Evolutionary conservation across 257 asterid genomes (phyloP).

Genomic region (Plantago major): DNA sequence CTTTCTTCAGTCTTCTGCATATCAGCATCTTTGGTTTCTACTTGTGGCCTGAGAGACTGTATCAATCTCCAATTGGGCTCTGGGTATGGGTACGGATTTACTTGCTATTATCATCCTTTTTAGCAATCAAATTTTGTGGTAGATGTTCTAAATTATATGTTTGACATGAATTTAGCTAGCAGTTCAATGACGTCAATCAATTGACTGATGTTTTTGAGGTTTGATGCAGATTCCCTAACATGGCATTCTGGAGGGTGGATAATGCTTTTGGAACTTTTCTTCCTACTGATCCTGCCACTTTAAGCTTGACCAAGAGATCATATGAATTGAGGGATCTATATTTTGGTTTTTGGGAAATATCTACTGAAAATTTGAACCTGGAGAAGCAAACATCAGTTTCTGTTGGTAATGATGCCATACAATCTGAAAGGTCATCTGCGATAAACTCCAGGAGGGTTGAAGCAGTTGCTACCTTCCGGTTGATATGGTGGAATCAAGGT

Average conservation of each 20-base stretch:
- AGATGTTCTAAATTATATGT: neutral
- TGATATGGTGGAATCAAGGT: slow-evolving; percentile 98
- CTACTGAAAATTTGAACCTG: slow-evolving; percentile 37
- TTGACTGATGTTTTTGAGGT: slow-evolving; percentile 19
- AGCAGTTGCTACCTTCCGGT: slow-evolving; percentile 73
- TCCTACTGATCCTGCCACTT: slow-evolving; percentile 64
- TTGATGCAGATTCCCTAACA: slow-evolving; percentile 46
- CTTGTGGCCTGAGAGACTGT: slow-evolving; percentile 92
- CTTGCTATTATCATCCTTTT: slow-evolving; percentile 8
- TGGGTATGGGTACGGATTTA: slow-evolving; percentile 41
- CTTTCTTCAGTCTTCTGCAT: slow-evolving; percentile 77
- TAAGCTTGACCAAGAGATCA: slow-evolving; percentile 54
- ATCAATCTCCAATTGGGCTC: slow-evolving; percentile 40
- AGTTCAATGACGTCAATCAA: neutral
- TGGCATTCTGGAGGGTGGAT: slow-evolving; percentile 97
- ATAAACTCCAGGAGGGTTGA: slow-evolving; percentile 71
- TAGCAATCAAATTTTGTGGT: slow-evolving; percentile 3
- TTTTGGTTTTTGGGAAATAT: slow-evolving; percentile 46
- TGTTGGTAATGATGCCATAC: slow-evolving; percentile 39
- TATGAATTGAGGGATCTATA: slow-evolving; percentile 67
- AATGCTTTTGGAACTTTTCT: slow-evolving; percentile 83
- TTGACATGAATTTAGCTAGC: no score
- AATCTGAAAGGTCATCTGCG: slow-evolving; percentile 60
- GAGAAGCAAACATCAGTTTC: slow-evolving; percentile 43
- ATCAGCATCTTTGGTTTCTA: slow-evolving; percentile 70